Evolutionary conservation across 1,139 yeast species (phyloP).

Genomic region (Blastobotrys illinoisensis): DNA sequence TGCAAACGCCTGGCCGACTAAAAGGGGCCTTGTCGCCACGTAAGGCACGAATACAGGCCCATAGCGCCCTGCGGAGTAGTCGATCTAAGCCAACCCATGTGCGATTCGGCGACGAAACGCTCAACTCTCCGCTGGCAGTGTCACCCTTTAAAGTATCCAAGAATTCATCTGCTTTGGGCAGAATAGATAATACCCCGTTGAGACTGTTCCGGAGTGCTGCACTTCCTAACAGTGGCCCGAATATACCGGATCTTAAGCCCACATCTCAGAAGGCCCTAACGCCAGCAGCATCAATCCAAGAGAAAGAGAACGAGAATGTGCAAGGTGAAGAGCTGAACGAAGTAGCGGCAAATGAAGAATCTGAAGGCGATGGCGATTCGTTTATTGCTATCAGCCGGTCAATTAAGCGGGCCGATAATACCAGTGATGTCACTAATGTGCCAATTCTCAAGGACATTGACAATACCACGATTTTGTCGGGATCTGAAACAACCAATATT

Average conservation of each 20-base stretch:
- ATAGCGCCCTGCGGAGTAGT: neutral
- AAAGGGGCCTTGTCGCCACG: conserved; percentile 32
- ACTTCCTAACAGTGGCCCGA: neutral
- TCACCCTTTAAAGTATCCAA: neutral
- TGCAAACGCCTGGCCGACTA: conserved; percentile 33
- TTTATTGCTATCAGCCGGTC: conserved; percentile 31
- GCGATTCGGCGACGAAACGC: neutral
- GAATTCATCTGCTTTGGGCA: neutral
- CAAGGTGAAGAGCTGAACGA: neutral
- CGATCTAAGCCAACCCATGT: neutral
- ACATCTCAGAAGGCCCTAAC: neutral
- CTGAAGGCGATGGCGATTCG: conserved; percentile 10
- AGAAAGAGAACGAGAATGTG: neutral
- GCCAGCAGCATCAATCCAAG: neutral
- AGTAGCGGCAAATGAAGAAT: neutral
- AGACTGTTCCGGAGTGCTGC: neutral
- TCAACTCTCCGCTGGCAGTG: neutral
- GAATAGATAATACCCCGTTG: neutral
- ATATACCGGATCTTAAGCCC: neutral
- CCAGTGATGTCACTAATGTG: neutral
- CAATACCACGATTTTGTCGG: neutral
- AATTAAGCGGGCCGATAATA: conserved; percentile 18
- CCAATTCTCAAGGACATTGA: neutral
- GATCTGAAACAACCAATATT: no score
- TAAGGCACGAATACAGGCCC: conserved; percentile 14